These are phyloP conservation scores for Gynochthodes officinalis DNA, from an alignment of 257 asterid species.

Conservation along the genomic window DNA sequence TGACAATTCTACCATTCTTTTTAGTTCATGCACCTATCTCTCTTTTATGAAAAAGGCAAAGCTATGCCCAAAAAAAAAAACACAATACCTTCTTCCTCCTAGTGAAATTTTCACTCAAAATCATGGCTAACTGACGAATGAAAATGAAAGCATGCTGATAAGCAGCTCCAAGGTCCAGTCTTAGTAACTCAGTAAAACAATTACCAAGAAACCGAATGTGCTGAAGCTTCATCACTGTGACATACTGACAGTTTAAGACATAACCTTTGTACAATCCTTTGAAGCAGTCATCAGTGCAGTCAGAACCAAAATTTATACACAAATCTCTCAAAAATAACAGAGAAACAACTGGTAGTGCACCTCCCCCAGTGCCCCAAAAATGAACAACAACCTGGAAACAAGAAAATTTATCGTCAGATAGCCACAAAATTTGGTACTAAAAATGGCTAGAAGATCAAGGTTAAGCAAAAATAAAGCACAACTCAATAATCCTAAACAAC, in stretches of 20 bases:
- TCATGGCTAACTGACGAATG: constrained; percentile 86
- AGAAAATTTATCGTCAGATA: background rate
- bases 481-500: background rate
- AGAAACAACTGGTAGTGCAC: constrained; percentile 87
- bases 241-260: constrained; percentile 76
- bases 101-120: constrained; percentile 68
- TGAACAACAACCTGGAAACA: constrained; percentile 79
- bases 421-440: background rate
- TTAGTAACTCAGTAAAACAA: constrained; percentile 72
- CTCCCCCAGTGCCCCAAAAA: constrained; percentile 96
- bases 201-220: constrained; percentile 86
- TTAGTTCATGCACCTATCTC: background rate
- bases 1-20: background rate
- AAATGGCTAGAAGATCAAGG: background rate
- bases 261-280: constrained; percentile 93
- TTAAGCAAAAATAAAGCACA: background rate
- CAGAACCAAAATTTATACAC: constrained; percentile 73
- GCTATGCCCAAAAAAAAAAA: background rate
- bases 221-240: constrained; percentile 74
- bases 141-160: constrained; percentile 85
- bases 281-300: constrained; percentile 78
- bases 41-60: background rate
- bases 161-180: constrained; percentile 72
- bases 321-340: constrained; percentile 80
- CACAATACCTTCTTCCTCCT: constrained; percentile 49